Evolutionary conservation across 805 yeast genomes (phyloP).

Genomic region (Candida vaughaniae): DNA sequence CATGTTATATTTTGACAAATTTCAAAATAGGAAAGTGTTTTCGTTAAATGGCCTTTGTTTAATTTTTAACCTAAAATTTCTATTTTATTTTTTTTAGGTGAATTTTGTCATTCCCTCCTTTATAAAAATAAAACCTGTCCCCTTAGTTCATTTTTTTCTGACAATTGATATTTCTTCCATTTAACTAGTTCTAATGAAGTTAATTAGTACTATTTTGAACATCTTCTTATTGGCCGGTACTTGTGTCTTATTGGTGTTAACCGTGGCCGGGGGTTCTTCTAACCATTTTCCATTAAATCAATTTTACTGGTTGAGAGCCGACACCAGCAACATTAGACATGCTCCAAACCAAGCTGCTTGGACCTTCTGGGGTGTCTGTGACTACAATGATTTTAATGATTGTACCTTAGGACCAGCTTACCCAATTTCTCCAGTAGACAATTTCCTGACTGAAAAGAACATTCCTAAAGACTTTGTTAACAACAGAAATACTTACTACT

Average conservation of each 20-base stretch:
- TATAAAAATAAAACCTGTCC: slow-evolving; percentile 5
- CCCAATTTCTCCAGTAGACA: slow-evolving; percentile 79
- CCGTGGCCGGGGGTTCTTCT: slow-evolving; percentile 65
- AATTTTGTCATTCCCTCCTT: slow-evolving; percentile 2
- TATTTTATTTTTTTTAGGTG: not conserved
- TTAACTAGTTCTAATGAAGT: slow-evolving; percentile 25
- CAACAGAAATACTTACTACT: slow-evolving; percentile 58
- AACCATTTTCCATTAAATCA: slow-evolving; percentile 57
- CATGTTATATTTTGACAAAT: slow-evolving; percentile 6
- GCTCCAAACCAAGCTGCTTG: slow-evolving; percentile 63
- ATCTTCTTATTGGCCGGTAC: slow-evolving; percentile 42
- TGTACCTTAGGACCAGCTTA: slow-evolving; percentile 66
- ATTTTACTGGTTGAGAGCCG: slow-evolving; percentile 81
- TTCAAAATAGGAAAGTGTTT: slow-evolving; percentile 8
- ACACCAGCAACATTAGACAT: slow-evolving; percentile 54
- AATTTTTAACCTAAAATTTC: slow-evolving; percentile 7
- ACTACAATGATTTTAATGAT: slow-evolving; percentile 53
- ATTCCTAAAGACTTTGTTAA: slow-evolving; percentile 55
- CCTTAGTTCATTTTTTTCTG: slow-evolving; percentile 2
- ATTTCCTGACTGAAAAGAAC: slow-evolving; percentile 54
- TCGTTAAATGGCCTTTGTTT: slow-evolving; percentile 6
- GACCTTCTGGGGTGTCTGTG: slow-evolving; percentile 78
- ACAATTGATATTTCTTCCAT: no score
- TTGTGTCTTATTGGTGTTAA: slow-evolving; percentile 48
- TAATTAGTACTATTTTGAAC: slow-evolving; percentile 32